Percentiles rank a stretch among this genome's conserved stretches.
phyloP scores from a whole-genome alignment of 1,284 basidiomycete genomes.

The Tilletia indica region DNA sequence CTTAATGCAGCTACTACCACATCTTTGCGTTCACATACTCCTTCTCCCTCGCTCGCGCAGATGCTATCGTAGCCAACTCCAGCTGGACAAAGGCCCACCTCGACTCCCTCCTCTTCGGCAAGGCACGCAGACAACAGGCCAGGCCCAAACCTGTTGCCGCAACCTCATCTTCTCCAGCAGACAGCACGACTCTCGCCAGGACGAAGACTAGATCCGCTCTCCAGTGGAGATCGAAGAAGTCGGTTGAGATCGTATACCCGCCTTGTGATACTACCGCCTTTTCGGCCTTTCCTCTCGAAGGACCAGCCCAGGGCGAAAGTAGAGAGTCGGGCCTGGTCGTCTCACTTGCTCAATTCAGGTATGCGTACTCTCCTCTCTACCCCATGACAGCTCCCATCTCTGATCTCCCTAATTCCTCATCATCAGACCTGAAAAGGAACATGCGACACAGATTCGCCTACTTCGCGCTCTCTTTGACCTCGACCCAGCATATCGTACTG shows the following conservation, averaged over 20 bases:
- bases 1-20: conserved; percentile 73
- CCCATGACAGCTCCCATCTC: too few species aligned
- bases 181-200: background rate
- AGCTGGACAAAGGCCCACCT: conserved; percentile 90
- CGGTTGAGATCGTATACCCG: conserved; percentile 71
- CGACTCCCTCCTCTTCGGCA: conserved; percentile 60
- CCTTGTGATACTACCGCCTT: conserved; percentile 85
- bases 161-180: background rate
- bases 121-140: conserved; percentile 10
- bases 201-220: background rate
- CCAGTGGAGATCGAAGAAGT: background rate
- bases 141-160: conserved; percentile 55
- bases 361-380: background rate
- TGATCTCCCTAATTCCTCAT: too few species aligned
- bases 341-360: conserved; percentile 68
- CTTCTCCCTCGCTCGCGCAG: conserved; percentile 70
- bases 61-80: conserved; percentile 82
- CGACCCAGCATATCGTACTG: conserved; percentile 63
- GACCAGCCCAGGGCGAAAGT: conserved; percentile 21
- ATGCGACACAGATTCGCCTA: conserved; percentile 74
- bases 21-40: conserved; percentile 82
- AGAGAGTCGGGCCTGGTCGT: conserved; percentile 28
- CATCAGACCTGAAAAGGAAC: conserved; percentile 87
- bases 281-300: conserved; percentile 65
- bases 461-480: conserved; percentile 66